Evolutionary conservation across 441 rosid species (phyloP).

Genomic region (Hura crepitans): DNA sequence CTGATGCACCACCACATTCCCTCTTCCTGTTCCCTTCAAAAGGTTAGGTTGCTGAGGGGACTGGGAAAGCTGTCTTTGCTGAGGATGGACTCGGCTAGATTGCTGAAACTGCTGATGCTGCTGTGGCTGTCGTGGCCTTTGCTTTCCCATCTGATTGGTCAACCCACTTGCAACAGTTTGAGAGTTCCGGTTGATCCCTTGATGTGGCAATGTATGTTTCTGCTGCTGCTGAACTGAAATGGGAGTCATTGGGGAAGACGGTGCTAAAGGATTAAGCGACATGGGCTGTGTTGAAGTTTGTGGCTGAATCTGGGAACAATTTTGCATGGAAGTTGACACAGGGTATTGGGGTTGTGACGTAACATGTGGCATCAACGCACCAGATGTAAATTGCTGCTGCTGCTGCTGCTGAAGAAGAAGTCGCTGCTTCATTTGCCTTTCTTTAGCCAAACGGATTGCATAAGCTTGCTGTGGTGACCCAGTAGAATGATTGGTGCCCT

Average conservation of each 20-base stretch:
- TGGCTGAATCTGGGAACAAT: constrained; percentile 61
- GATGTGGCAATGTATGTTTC: constrained; percentile 63
- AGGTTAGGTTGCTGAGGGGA: constrained; percentile 67
- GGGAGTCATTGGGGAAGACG: constrained; percentile 61
- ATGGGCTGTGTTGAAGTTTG: constrained; percentile 58
- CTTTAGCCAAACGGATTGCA: constrained; percentile 61
- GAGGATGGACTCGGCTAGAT: constrained; percentile 83
- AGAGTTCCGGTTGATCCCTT: constrained; percentile 53
- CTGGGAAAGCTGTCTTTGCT: constrained; percentile 59
- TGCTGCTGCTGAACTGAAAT: constrained; percentile 55
- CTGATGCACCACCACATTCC: constrained; percentile 62
- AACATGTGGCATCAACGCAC: constrained; percentile 52
- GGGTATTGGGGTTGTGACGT: constrained; percentile 70
- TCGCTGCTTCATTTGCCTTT: constrained; percentile 80
- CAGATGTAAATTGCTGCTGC: constrained; percentile 61
- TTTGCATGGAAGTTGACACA: constrained; percentile 61
- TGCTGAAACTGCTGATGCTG: constrained; percentile 84
- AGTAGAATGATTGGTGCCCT: constrained; percentile 55
- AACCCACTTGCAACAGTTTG: constrained; percentile 53
- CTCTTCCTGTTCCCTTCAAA: constrained; percentile 79
- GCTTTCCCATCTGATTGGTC: constrained; percentile 81
- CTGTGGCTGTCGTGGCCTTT: constrained; percentile 76
- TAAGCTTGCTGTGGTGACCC: constrained; percentile 68
- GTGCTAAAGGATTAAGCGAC: constrained; percentile 44
- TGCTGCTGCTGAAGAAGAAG: constrained; percentile 63